Evolutionary conservation across 2,329 filamentous ascomycete genomes (phyloP), one percentile per base, ranked within the genome.

Genomic region (Fusarium tanahbumbuense): DNA sequence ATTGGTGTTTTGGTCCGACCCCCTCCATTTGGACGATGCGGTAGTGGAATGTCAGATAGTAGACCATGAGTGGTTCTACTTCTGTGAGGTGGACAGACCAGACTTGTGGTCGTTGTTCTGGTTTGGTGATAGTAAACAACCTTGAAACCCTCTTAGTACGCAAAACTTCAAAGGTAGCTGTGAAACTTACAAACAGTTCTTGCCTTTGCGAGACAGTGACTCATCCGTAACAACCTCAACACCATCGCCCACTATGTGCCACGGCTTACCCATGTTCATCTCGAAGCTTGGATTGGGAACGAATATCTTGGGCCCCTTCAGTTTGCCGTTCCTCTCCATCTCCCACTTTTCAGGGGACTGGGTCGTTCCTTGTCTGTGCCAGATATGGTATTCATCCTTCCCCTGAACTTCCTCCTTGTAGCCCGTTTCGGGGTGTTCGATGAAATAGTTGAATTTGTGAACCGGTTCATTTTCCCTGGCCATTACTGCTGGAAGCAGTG

Each of bases 201-300:
- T 56, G 1, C 54, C 54, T n/a, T 3, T 56, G 2, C 32, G 44
- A 18, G 54, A 27, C n/a, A 56, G 54, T 15, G 23, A 18, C 9
- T 8, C 1, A 7, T 50, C 34, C 3, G 13, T 12, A 6, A 27
- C 45, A 8, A 56, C 46, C 3, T 56, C 20, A 15, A 56, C 30
- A 28, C 54, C 44, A 4, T 12, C 10, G 4, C 54, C 45, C 13
- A 40, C 15, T 12, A 22, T 23, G 8, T 49, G 28, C n/a, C 30
- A 56, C 1, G 44, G 44, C 3, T 34, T 27, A 12, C 54, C 32
- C 23, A 22, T 22, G 18, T 41, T 40, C 13, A 28, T 11, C 8
- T 56, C 54, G 23, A 50, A 56, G 46, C 54, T 10, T 16, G 45
- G 44, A 9, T 56, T 56, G 6, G 30, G 44, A 13, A 56, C 11